A percentile compares a stretch with the other conserved stretches of the same genome.
Evolutionary conservation across 2,329 filamentous ascomycete genomes (phyloP).

Genomic region (Hypoxylon sp.): DNA sequence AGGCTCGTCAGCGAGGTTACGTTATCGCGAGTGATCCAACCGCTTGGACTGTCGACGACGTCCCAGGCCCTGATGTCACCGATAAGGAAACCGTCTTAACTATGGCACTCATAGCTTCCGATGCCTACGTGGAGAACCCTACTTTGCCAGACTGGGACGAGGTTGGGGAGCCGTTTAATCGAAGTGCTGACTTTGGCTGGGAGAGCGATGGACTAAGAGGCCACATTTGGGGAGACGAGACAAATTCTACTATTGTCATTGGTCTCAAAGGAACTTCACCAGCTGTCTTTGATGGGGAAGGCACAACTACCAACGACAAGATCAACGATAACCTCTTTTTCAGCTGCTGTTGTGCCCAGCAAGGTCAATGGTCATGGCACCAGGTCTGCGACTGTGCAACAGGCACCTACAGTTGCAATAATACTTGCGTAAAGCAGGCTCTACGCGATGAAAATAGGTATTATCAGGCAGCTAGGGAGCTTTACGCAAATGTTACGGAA

Average conservation of each 20-base stretch:
- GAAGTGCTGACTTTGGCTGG: slow-evolving; percentile 93
- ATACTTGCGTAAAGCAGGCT: slow-evolving; percentile 85
- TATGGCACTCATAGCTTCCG: slow-evolving; percentile 88
- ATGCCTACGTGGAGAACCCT: slow-evolving; percentile 87
- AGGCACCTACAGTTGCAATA: slow-evolving; percentile 89
- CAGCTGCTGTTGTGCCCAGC: slow-evolving; percentile 96
- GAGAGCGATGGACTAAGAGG: slow-evolving; percentile 88
- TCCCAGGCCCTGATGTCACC: slow-evolving; percentile 84
- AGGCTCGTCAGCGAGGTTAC: slow-evolving; percentile 77
- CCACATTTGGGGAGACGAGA: slow-evolving; percentile 90
- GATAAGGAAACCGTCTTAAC: slow-evolving; percentile 88
- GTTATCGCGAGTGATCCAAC: slow-evolving; percentile 77
- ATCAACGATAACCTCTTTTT: slow-evolving; percentile 98
- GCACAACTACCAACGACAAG: slow-evolving; percentile 97
- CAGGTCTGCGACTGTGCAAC: slow-evolving; percentile 95
- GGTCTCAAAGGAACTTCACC: slow-evolving; percentile 92
- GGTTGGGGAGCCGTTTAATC: slow-evolving; percentile 84
- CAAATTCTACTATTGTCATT: slow-evolving; percentile 89
- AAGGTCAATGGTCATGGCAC: slow-evolving; percentile 89
- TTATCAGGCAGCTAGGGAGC: slow-evolving; percentile 88
- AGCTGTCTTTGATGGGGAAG: slow-evolving; percentile 95
- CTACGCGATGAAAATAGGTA: slow-evolving; percentile 89
- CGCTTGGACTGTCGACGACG: slow-evolving; percentile 86
- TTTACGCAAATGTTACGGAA: slow-evolving; percentile 93
- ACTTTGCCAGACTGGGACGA: slow-evolving; percentile 85